phyloP scores from a whole-genome alignment of 1,284 basidiomycete species.

The Athelia psychrophila region DNA sequence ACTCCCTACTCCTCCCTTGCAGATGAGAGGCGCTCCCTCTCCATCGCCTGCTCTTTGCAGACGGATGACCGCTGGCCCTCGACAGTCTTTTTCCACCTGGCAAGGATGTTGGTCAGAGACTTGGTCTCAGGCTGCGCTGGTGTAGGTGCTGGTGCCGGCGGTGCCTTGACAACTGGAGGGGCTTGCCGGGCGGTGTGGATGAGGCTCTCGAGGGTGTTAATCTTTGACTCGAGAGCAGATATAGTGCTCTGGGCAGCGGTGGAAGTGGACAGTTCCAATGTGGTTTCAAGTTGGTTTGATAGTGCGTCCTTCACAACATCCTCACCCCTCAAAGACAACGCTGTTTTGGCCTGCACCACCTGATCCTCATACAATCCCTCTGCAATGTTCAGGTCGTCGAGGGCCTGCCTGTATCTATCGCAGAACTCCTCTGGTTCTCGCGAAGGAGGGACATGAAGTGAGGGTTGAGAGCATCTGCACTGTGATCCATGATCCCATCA shows the following conservation, averaged over 20 bases:
- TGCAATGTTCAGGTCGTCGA: slow-evolving; percentile 42
- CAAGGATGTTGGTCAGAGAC: too few relatives aligned
- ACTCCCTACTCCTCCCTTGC: too few relatives aligned
- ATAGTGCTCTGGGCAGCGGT: slow-evolving; percentile 81
- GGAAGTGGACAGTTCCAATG: neutral
- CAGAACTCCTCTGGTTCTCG: slow-evolving; percentile 84
- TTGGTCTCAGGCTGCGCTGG: too few relatives aligned
- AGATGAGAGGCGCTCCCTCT: too few relatives aligned
- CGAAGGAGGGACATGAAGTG: slow-evolving; percentile 91
- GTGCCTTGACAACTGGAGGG: too few relatives aligned
- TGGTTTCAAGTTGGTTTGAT: neutral
- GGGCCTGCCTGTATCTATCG: slow-evolving; percentile 71
- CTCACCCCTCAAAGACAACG: slow-evolving; percentile 64
- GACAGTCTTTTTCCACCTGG: too few relatives aligned
- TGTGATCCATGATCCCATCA: slow-evolving; percentile 87
- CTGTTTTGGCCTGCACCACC: slow-evolving; percentile 58
- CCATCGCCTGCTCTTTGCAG: too few relatives aligned
- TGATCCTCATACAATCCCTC: slow-evolving; percentile 54
- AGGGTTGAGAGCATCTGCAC: slow-evolving; percentile 87
- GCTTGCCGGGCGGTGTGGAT: too few relatives aligned
- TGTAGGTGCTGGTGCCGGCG: too few relatives aligned
- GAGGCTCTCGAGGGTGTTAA: too few relatives aligned
- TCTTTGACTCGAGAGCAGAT: slow-evolving; percentile 82
- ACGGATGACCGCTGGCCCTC: too few relatives aligned
- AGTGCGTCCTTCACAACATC: slow-evolving; percentile 84